Conservation (phyloP, 306 rosid genomes). For the Dicorynia guianensis region DNA sequence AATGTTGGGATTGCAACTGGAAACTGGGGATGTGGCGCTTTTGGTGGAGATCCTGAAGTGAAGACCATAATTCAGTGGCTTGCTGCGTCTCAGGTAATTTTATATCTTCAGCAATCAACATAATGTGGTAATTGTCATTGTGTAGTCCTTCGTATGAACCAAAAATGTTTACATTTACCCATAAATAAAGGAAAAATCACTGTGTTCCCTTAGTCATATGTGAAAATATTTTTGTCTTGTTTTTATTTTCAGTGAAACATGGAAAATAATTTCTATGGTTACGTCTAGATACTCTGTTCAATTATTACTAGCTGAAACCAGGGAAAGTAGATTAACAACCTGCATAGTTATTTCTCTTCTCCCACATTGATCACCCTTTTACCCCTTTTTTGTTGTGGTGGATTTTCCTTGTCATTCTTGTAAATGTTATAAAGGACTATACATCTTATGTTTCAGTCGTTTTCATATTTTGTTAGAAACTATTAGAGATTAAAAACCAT, state of each 20-base stretch:
- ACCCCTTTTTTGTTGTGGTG: background rate
- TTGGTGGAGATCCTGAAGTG: conserved; percentile 95
- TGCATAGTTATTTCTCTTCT: background rate
- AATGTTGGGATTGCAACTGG: conserved; percentile 86
- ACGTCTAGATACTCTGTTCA: background rate
- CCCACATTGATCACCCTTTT: background rate
- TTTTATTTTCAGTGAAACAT: background rate
- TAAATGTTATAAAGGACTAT: background rate
- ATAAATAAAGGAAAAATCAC: background rate
- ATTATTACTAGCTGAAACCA: background rate
- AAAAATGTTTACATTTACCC: conserved; percentile 6
- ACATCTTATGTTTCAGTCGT: background rate
- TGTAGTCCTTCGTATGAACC: conserved; percentile 6
- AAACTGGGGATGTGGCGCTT: conserved; percentile 98
- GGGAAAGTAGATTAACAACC: background rate
- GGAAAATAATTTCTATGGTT: background rate
- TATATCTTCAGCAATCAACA: conserved; percentile 32
- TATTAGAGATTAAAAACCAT: too few species aligned
- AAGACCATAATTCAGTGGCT: conserved; percentile 93
- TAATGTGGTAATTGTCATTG: background rate
- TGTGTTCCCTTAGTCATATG: background rate
- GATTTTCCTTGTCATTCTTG: background rate
- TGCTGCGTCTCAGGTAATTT: conserved; percentile 92
- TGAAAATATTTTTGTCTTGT: background rate
- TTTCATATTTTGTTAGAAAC: background rate